These are phyloP conservation scores for Boletus rubroflammeus DNA, from an alignment of 768 basidiomycete species.

Conservation along the genomic window DNA sequence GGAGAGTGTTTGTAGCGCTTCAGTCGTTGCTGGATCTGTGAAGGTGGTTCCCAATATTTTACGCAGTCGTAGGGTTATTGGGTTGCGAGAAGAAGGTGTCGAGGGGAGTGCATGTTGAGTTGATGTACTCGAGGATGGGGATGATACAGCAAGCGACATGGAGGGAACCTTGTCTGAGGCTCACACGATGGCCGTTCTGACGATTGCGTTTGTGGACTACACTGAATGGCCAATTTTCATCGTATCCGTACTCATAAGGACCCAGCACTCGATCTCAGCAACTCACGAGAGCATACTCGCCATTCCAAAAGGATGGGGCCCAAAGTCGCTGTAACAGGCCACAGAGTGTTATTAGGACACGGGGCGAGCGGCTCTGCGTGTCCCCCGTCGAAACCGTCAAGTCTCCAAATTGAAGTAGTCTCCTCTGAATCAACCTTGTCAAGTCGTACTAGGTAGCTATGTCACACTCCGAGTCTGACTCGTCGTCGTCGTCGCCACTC, in stretches of 20 bases:
- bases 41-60: constrained; percentile 84
- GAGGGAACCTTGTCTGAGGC: neutral
- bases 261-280: neutral
- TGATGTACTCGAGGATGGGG: neutral
- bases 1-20: constrained; percentile 81
- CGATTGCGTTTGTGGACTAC: neutral
- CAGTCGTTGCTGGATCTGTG: constrained; percentile 70
- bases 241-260: neutral
- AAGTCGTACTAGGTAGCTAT: neutral
- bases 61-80: constrained; percentile 83
- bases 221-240: neutral
- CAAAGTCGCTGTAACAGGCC: too few relatives aligned
- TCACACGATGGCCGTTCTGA: neutral
- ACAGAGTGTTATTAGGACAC: neutral
- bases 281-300: neutral
- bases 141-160: constrained; percentile 11
- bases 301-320: too few relatives aligned
- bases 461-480: neutral
- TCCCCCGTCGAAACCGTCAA: neutral
- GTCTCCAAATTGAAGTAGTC: neutral
- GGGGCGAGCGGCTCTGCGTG: too few relatives aligned
- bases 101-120: constrained; percentile 12
- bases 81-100: constrained; percentile 44
- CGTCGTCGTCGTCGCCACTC: neutral
- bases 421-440: too few relatives aligned